Evolutionary conservation across 2,329 filamentous ascomycete genomes (phyloP).

Genomic region (Neopestalotiopsis clavispora): DNA sequence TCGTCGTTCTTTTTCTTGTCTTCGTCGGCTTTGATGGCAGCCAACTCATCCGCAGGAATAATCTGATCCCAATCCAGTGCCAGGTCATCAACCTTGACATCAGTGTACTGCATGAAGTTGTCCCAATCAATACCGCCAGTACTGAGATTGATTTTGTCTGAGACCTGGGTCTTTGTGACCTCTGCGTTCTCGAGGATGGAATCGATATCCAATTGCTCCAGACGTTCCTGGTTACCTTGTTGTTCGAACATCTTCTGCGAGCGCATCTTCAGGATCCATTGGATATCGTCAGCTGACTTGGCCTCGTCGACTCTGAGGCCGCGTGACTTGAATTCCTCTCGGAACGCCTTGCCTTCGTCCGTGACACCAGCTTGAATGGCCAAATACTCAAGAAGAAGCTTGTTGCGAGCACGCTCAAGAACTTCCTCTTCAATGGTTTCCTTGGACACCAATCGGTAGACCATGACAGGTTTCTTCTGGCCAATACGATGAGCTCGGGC

Average conservation of each 20-base stretch:
- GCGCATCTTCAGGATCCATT: conserved; percentile 92
- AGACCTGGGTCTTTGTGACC: conserved; percentile 93
- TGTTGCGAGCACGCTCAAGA: conserved; percentile 93
- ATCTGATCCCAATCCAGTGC: conserved; percentile 96
- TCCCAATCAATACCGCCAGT: conserved; percentile 86
- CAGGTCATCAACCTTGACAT: conserved; percentile 88
- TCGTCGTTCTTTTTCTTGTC: conserved; percentile 82
- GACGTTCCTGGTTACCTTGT: conserved; percentile 91
- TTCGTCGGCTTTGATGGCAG: conserved; percentile 87
- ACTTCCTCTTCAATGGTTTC: conserved; percentile 99
- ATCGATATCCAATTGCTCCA: conserved; percentile 97
- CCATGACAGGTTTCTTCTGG: conserved; percentile 93
- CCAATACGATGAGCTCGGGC: conserved; percentile 97
- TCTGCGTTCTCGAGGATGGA: conserved; percentile 96
- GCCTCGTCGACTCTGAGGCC: conserved; percentile 77
- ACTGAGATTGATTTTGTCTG: conserved; percentile 88
- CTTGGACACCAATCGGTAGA: conserved; percentile 95
- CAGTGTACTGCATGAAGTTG: conserved; percentile 96
- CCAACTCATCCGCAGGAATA: conserved; percentile 91
- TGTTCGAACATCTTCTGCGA: conserved; percentile 99
- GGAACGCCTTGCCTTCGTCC: conserved; percentile 84
- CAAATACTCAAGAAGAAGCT: conserved; percentile 94
- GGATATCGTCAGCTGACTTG: conserved; percentile 91
- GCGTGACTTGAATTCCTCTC: conserved; percentile 79
- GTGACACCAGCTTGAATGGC: conserved; percentile 97